Evolutionary conservation across 1,139 yeast species (phyloP).

Genomic region (Debaryomyces robertsiae): DNA sequence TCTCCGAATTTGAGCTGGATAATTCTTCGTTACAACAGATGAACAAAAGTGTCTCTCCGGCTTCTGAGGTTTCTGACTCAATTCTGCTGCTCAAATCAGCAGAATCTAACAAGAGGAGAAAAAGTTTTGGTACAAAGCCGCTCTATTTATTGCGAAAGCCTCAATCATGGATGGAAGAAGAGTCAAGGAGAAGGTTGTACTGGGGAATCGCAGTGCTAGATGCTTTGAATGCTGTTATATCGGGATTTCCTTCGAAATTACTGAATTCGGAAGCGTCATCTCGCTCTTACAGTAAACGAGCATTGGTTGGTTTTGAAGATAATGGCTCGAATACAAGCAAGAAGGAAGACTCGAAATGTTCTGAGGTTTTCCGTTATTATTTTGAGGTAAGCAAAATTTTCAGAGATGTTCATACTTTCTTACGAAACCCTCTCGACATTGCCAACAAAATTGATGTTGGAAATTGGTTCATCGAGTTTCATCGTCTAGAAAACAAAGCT

Average conservation of each 20-base stretch:
- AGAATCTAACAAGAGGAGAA: slow-evolving; percentile 5
- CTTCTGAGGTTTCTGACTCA: slow-evolving; percentile 4
- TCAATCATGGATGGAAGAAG: slow-evolving; percentile 25
- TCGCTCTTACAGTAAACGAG: not conserved
- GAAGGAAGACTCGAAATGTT: slow-evolving; percentile 16
- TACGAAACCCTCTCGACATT: slow-evolving; percentile 15
- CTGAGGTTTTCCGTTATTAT: slow-evolving; percentile 9
- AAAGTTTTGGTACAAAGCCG: slow-evolving; percentile 15
- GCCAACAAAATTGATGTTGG: slow-evolving; percentile 7
- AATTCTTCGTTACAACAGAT: slow-evolving; percentile 16
- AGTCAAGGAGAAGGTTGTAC: slow-evolving; percentile 24
- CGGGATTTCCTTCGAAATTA: slow-evolving; percentile 6
- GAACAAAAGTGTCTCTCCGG: slow-evolving; percentile 10
- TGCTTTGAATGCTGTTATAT: slow-evolving; percentile 7
- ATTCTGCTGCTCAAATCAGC: slow-evolving; percentile 1
- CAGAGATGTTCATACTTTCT: slow-evolving; percentile 19
- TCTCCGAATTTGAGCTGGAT: slow-evolving; percentile 12
- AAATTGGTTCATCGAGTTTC: slow-evolving; percentile 16
- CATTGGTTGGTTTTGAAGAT: slow-evolving; percentile 2
- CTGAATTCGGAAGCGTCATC: slow-evolving; percentile 7
- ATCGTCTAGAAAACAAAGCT: slow-evolving; percentile 16
- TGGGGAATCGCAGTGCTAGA: slow-evolving; percentile 33
- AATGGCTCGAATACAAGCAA: not conserved
- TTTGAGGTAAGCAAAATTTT: slow-evolving; percentile 18
- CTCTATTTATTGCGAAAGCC: slow-evolving; percentile 15